Evolutionary conservation across 2,329 filamentous ascomycete genomes (phyloP), one percentile per base, ranked within the genome.

Genomic region (Mycocentrospora acerina): DNA sequence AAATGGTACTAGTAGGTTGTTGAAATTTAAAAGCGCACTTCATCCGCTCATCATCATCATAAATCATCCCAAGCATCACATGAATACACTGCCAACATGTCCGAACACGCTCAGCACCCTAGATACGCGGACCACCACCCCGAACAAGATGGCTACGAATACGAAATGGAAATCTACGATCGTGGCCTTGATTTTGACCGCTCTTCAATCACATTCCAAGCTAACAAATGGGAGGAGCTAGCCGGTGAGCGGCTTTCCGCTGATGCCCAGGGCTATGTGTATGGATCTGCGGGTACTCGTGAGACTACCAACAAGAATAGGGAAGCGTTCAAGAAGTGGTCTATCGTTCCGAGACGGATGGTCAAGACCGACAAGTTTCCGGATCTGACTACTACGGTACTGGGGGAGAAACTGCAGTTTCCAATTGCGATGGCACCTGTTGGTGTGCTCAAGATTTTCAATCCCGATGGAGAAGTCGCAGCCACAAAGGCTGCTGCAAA

Each of bases 391-490:
- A 44, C 46, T 13, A 42, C 48, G 2, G 50, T 73, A 1, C 56
- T 68, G 12, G 72, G 71, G 6, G 60, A 71, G 34, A 62, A 69
- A 33, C 66, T 74, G 25, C 61, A 71, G 7, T 70, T 64, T 3
- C 81, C 80, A 0, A 55, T 85, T 2, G 60, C 85, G 2, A 76
- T 85, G 64, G 82, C 82, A 3, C 84, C 84, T 0, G 71, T 88
- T 1, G 83, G 85, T 1, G 81, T 86, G 0, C 81, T 86, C 48
- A 68, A 69, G 1, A 78, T 85, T 17, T 83, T 85, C 62, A 82
- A 88, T 49, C 60, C 71, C 0, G 78, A 85, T 46, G 78, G 75
- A n/a, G 83, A 88, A 51, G 69, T 74, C 0, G 83, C 80, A 1
- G 73, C 79, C 0, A 80, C 83, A 1, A 66, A 71, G 22, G 79